Base-by-base conservation (phyloP, 768 basidiomycete species). In the Hygrophorus pudorinus region DNA sequence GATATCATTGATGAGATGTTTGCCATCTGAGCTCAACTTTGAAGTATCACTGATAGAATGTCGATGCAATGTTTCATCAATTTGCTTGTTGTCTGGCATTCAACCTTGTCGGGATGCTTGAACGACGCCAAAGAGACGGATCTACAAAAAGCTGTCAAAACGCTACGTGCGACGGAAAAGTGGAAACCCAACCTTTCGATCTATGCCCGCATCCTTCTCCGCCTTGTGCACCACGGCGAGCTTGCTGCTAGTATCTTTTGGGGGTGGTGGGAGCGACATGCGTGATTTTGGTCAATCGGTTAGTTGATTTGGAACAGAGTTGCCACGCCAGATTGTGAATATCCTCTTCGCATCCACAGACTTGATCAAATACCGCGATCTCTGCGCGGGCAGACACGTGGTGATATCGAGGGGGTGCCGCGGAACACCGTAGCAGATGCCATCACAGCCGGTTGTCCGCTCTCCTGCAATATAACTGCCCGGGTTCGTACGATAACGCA, bases 51-150 rank as follows among this genome's bases (percentile, higher is more conserved):
- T 72, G 10, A 81, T 79, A 7, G 68, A 67, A 45, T 73, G 27
- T 70, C 59, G 49, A 76, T 65, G 61, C 45, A 96, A 71, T 2
- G 80, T 73, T 14, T 70, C 54, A 64, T 88, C 81, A 52, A 93
- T 83, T 62, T 96, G 91, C 9, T 60, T 53, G 65, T 92, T 92
- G 45, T 82, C 70, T 6, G 89, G 91, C 57, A 86, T 67, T 45
- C 81, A 79, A 17, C 85, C 87, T 41, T 79, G 69, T 38, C 85
- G 74, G 57, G 96, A 78, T 0, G 90, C 91, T 51, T 84, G 68
- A 48, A 96, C 70, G 44, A 85, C 77, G 51, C 83, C 87, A 56
- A 82, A 93, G 35, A 94, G 65, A 42, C 77, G 77, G 44, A 94
- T 70, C 77, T 80, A 39, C 1, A n/a, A 7, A 27, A 1, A 16